Evolutionary conservation across 805 yeast genomes (phyloP).

Genomic region (Wickerhamiella australiensis): DNA sequence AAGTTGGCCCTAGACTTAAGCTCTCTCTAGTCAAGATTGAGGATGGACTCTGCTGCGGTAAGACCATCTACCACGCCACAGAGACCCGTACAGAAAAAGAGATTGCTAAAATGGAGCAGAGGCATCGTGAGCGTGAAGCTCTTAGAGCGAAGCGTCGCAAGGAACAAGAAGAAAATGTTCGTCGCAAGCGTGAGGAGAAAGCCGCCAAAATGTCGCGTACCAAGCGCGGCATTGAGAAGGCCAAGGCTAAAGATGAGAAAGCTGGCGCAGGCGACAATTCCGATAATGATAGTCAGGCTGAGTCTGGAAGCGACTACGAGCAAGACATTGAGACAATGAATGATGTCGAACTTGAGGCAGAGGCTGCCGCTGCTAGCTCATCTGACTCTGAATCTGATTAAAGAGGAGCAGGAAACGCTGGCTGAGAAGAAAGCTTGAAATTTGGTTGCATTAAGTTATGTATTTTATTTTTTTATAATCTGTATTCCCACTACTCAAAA

Average conservation of each 20-base stretch:
- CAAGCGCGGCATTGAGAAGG: slow-evolving; percentile 37
- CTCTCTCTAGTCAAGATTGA: slow-evolving; percentile 73
- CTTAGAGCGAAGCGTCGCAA: slow-evolving; percentile 61
- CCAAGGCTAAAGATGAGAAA: slow-evolving; percentile 6
- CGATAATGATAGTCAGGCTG: slow-evolving; percentile 24
- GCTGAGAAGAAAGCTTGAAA: neutral
- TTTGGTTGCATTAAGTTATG: neutral
- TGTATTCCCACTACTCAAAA: neutral
- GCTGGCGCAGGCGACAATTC: slow-evolving; percentile 17
- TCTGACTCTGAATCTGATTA: slow-evolving; percentile 13
- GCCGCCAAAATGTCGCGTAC: slow-evolving; percentile 62
- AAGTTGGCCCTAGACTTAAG: slow-evolving; percentile 81
- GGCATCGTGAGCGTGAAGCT: slow-evolving; percentile 49
- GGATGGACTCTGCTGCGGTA: slow-evolving; percentile 83
- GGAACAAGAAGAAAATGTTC: slow-evolving; percentile 67
- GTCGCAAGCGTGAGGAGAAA: slow-evolving; percentile 56
- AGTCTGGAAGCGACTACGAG: slow-evolving; percentile 28
- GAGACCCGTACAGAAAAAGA: slow-evolving; percentile 55
- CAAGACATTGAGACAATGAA: slow-evolving; percentile 35
- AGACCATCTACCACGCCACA: slow-evolving; percentile 69
- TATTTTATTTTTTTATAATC: too few species aligned
- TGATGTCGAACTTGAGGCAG: slow-evolving; percentile 28
- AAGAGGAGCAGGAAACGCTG: too few species aligned
- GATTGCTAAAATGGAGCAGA: slow-evolving; percentile 46
- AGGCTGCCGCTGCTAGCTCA: slow-evolving; percentile 16